Evolutionary conservation across 768 basidiomycete species (phyloP).

Genomic region (Suillus subaureus): DNA sequence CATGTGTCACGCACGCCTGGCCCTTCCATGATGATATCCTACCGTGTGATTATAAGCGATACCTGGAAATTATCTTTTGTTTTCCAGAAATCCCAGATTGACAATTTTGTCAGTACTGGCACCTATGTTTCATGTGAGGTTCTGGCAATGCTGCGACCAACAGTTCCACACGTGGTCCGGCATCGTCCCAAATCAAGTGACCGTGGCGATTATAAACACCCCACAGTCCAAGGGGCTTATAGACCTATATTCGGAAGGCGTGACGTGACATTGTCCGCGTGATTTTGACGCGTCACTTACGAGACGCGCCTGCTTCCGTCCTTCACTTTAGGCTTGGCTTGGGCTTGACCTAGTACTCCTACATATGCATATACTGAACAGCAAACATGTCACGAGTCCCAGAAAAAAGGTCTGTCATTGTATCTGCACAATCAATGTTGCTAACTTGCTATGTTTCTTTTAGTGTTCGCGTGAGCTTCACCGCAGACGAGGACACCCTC

Average conservation of each 20-base stretch:
- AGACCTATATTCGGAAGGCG: not conserved
- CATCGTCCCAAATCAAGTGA: too few species aligned
- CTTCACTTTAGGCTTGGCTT: not conserved
- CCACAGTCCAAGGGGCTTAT: not conserved
- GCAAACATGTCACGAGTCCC: not conserved
- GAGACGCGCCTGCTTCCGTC: conserved; percentile 1
- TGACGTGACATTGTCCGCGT: conserved; percentile 6
- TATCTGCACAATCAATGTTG: not conserved
- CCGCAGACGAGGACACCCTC: conserved; percentile 42
- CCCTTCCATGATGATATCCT: too few species aligned
- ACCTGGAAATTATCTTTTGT: too few species aligned
- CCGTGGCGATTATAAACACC: too few species aligned
- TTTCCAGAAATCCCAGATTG: too few species aligned
- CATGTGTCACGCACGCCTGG: not conserved
- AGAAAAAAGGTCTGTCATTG: not conserved
- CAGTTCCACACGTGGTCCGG: too few species aligned
- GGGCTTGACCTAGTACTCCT: not conserved
- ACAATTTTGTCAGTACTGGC: too few species aligned
- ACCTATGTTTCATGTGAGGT: too few species aligned
- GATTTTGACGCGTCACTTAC: conserved; percentile 1
- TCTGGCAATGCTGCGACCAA: too few species aligned
- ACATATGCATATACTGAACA: conserved; percentile 2
- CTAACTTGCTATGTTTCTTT: not conserved
- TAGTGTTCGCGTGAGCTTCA: conserved; percentile 33
- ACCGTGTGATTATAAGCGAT: too few species aligned